Evolutionary conservation across 2,329 filamentous ascomycete species (phyloP).

Genomic region (Colletotrichum noveboracense): DNA sequence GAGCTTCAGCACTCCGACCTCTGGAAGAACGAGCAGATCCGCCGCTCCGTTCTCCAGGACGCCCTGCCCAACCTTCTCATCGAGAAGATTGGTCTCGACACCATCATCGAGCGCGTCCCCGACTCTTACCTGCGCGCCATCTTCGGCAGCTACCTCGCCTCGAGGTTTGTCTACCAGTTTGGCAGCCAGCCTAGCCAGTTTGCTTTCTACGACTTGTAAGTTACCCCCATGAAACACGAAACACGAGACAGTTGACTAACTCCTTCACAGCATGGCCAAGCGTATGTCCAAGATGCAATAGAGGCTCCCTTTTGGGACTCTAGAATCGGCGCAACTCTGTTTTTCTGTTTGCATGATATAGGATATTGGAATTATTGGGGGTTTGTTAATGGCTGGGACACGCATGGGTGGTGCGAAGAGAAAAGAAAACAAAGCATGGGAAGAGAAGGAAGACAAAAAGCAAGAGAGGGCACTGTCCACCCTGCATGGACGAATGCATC

Average conservation of each 20-base stretch:
- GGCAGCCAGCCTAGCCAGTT: slow-evolving; percentile 94
- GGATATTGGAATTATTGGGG: background rate
- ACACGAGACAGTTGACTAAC: background rate
- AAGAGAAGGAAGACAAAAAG: background rate
- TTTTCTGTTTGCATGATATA: background rate
- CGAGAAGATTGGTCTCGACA: slow-evolving; percentile 89
- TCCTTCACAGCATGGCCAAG: slow-evolving; percentile 66
- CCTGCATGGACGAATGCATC: background rate
- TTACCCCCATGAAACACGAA: slow-evolving; percentile 30
- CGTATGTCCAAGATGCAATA: slow-evolving; percentile 56
- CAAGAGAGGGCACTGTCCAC: background rate
- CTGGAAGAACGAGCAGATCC: slow-evolving; percentile 83
- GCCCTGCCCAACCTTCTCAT: slow-evolving; percentile 85
- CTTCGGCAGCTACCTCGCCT: slow-evolving; percentile 94
- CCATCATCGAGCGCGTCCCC: slow-evolving; percentile 85
- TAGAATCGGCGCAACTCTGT: background rate
- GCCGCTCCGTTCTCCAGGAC: slow-evolving; percentile 79
- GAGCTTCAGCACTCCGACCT: slow-evolving; percentile 92
- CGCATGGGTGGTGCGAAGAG: background rate
- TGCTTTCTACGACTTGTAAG: slow-evolving; percentile 97
- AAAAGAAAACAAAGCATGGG: background rate
- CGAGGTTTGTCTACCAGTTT: slow-evolving; percentile 94
- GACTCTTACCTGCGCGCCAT: slow-evolving; percentile 93
- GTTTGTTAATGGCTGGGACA: background rate
- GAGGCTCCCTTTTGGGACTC: background rate